Conservation (phyloP, 2,329 filamentous ascomycete species). For the Trichoderma citrinoviride region DNA sequence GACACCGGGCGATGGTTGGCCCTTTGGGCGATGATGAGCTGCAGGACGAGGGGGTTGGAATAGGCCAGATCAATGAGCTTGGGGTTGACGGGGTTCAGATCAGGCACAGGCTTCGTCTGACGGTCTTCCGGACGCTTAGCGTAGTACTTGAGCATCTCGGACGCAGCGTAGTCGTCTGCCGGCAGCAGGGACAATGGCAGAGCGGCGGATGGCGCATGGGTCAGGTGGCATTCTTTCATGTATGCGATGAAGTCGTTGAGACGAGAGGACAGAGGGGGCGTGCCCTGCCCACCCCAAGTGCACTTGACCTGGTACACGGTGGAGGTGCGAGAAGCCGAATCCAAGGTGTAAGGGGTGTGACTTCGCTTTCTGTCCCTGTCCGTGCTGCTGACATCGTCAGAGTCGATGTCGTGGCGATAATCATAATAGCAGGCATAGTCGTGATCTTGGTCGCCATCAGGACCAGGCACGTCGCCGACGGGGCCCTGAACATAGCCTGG, state of each 20-base stretch:
- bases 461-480: no score
- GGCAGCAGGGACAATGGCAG: conserved; percentile 34
- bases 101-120: conserved; percentile 48
- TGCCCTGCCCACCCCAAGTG: background rate
- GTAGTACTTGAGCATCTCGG: conserved; percentile 47
- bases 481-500: background rate
- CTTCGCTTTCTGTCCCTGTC: background rate
- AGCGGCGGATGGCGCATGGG: background rate
- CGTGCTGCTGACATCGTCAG: background rate
- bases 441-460: background rate
- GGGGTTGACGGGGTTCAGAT: conserved; percentile 45
- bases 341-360: background rate
- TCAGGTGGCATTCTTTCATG: background rate
- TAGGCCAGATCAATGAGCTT: conserved; percentile 47
- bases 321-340: background rate
- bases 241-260: background rate
- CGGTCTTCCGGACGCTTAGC: conserved; percentile 43
- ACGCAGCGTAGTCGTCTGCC: conserved; percentile 36
- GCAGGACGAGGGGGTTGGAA: conserved; percentile 44
- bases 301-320: background rate
- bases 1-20: conserved; percentile 40
- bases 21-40: conserved; percentile 47
- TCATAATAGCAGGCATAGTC: conserved; percentile 5
- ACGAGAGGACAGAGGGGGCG: background rate
- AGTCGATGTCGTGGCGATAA: background rate